Conservation (phyloP, 768 basidiomycete species). For the Cyathus striatus region DNA sequence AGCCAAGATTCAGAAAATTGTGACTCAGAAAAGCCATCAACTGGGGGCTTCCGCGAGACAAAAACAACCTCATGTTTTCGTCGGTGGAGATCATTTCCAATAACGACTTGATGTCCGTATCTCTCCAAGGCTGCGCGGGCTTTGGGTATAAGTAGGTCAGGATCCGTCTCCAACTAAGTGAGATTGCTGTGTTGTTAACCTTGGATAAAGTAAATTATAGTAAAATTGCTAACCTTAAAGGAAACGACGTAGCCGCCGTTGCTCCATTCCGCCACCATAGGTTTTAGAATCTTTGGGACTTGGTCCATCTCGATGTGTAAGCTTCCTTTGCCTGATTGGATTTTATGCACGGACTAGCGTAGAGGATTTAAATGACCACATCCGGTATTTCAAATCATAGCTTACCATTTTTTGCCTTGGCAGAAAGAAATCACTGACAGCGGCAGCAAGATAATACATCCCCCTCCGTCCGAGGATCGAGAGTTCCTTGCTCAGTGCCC, state of each 20-base stretch:
- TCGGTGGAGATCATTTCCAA: conserved; percentile 91
- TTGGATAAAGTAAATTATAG: not conserved
- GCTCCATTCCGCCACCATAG: conserved; percentile 92
- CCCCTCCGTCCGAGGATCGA: conserved; percentile 60
- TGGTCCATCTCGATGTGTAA: conserved; percentile 97
- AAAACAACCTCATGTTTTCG: conserved; percentile 93
- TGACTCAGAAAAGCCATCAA: conserved; percentile 10
- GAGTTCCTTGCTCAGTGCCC: conserved; percentile 78
- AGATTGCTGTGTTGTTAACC: not conserved
- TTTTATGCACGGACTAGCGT: conserved; percentile 86
- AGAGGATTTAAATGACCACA: not conserved
- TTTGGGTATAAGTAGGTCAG: conserved; percentile 80
- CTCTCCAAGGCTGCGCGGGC: conserved; percentile 81
- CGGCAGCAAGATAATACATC: conserved; percentile 96
- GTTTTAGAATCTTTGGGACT: conserved; percentile 92
- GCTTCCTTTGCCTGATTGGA: conserved; percentile 94
- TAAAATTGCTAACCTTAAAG: conserved; percentile 84
- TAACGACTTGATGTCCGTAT: conserved; percentile 96
- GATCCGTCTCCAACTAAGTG: conserved; percentile 88
- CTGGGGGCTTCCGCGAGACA: conserved; percentile 50
- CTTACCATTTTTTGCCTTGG: conserved; percentile 83
- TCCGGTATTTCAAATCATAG: not conserved
- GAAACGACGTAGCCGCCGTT: conserved; percentile 89
- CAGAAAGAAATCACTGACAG: conserved; percentile 97
- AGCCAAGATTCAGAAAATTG: conserved; percentile 59